Percentiles rank a stretch among this genome's conserved stretches.
Evolutionary conservation across 2,329 filamentous ascomycete species (phyloP).

Genomic region (Neodidymelliopsis sp.): DNA sequence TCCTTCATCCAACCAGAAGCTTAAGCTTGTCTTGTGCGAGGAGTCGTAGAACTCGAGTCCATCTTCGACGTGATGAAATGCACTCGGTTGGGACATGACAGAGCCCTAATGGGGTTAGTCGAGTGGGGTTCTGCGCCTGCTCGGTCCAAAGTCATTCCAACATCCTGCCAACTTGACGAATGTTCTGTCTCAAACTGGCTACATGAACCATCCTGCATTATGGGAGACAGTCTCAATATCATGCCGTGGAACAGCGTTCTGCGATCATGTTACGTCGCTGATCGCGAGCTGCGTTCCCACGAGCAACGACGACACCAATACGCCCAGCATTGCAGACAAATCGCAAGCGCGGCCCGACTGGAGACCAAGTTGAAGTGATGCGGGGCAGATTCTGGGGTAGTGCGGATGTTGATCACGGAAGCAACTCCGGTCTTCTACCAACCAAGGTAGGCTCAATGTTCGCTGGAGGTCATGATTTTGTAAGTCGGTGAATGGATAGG

Average conservation of each 20-base stretch:
- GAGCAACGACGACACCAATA: background rate
- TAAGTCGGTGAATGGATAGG: background rate
- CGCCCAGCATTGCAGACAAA: background rate
- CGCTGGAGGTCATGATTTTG: background rate
- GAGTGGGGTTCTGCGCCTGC: background rate
- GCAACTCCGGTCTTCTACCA: background rate
- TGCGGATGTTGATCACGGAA: background rate
- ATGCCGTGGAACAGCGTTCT: background rate
- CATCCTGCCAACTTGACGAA: background rate
- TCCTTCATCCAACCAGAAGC: background rate
- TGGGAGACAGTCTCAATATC: background rate
- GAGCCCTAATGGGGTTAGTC: slow-evolving; percentile 1
- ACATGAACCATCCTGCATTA: background rate
- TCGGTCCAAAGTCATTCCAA: background rate
- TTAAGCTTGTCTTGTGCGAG: background rate
- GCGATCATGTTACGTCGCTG: background rate
- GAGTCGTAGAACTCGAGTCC: slow-evolving; percentile 2
- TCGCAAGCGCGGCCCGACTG: background rate
- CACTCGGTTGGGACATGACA: background rate
- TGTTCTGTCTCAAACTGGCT: background rate
- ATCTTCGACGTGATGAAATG: background rate
- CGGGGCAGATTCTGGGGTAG: slow-evolving; percentile 6
- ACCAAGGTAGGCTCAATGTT: slow-evolving; percentile 1
- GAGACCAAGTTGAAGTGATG: slow-evolving; percentile 1
- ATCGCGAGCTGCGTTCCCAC: background rate